phyloP scores from a whole-genome alignment of 164 flowering plant genomes.

The Berberis thunbergii region DNA sequence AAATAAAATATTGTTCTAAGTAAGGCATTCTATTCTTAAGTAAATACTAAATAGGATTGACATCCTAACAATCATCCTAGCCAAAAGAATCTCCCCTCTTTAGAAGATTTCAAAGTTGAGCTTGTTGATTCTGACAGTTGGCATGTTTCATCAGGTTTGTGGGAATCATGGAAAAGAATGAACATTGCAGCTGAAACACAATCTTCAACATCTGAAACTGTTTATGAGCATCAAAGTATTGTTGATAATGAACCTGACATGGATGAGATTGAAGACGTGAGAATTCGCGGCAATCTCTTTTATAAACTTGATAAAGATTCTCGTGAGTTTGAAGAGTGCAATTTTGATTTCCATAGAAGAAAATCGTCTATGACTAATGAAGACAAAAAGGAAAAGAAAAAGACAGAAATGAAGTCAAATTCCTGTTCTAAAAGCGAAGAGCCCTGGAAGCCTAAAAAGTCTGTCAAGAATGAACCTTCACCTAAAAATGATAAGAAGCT shows the following conservation, averaged over 20 bases:
- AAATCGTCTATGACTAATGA: slow-evolving; percentile 28
- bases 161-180: slow-evolving; percentile 35
- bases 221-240: slow-evolving; percentile 11
- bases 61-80: background rate
- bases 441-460: slow-evolving; percentile 7
- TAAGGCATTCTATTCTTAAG: too few relatives aligned
- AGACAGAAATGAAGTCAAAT: slow-evolving; percentile 12
- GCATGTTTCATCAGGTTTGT: slow-evolving; percentile 55
- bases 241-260: slow-evolving; percentile 30
- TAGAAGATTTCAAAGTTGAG: slow-evolving; percentile 37
- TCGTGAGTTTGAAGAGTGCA: slow-evolving; percentile 74
- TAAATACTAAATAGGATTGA: too few relatives aligned
- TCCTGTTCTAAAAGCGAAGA: slow-evolving; percentile 10
- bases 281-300: slow-evolving; percentile 59
- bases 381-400: slow-evolving; percentile 21
- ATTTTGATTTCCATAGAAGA: slow-evolving; percentile 46
- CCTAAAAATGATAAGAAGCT: slow-evolving; percentile 25
- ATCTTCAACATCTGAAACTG: slow-evolving; percentile 8
- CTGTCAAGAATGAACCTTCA: slow-evolving; percentile 9
- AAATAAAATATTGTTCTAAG: too few relatives aligned
- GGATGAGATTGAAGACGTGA: slow-evolving; percentile 82
- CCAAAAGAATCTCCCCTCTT: slow-evolving; percentile 26
- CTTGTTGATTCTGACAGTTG: slow-evolving; percentile 62
- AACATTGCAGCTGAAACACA: slow-evolving; percentile 1
- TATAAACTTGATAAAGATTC: slow-evolving; percentile 71